These are phyloP conservation scores for Panicum virgatum DNA, from an alignment of 202 grass and related monocot species.

Conservation along the genomic window DNA sequence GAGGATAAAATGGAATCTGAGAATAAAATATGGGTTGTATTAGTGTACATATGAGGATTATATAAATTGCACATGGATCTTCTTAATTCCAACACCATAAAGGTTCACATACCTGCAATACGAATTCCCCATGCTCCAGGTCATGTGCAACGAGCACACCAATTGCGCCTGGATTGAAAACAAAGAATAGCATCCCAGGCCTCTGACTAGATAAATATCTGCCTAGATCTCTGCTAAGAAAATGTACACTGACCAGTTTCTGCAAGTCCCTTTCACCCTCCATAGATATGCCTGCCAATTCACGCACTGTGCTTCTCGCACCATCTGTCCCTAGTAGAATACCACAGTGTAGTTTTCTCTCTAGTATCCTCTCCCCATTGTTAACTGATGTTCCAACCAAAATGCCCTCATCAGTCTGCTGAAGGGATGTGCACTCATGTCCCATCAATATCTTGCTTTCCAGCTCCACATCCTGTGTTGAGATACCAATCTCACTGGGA, in stretches of 20 bases:
- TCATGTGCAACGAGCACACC: conserved; percentile 96
- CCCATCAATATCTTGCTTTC: conserved; percentile 88
- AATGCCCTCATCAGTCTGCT: conserved; percentile 56
- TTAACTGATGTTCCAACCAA: conserved; percentile 52
- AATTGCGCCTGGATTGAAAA: conserved; percentile 80
- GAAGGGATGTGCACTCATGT: conserved; percentile 72
- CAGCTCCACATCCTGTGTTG: conserved; percentile 24
- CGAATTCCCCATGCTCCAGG: conserved; percentile 90
- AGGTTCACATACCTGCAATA: conserved; percentile 70
- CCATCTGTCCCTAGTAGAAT: conserved; percentile 80
- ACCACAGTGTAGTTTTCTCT: conserved; percentile 72
- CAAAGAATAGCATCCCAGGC: conserved; percentile 92
- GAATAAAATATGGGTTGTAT: conserved; percentile 40
- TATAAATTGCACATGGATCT: conserved; percentile 19
- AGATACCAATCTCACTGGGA: conserved; percentile 42
- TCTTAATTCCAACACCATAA: conserved; percentile 11
- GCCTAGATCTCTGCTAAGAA: conserved; percentile 78
- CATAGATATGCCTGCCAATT: conserved; percentile 81
- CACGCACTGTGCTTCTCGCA: conserved; percentile 67
- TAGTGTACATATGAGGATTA: conserved; percentile 25
- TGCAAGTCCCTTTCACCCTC: conserved; percentile 80
- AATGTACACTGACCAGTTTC: conserved; percentile 89
- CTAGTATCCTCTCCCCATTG: conserved; percentile 45
- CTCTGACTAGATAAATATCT: conserved; percentile 73
- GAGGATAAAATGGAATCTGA: conserved; percentile 93